A percentile compares a stretch with the other conserved stretches of the same genome.
Evolutionary conservation across 2,329 filamentous ascomycete species (phyloP).

Genomic region (Ophiostoma novo-ulmi): DNA sequence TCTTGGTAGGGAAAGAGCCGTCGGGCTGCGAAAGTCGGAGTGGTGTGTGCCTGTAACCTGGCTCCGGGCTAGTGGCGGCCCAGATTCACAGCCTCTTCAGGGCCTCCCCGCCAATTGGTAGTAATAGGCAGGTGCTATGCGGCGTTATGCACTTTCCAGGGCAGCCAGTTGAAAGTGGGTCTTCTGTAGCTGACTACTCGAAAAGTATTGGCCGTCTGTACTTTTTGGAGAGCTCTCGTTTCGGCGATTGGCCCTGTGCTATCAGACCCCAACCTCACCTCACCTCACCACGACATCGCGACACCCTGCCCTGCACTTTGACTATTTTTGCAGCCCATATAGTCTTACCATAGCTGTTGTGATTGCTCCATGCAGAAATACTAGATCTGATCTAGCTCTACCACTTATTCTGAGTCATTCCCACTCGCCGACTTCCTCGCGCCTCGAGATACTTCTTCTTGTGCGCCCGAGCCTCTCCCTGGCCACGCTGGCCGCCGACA

Average conservation of each 20-base stretch:
- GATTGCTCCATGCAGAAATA: background rate
- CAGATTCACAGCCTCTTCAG: background rate
- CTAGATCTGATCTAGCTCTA: background rate
- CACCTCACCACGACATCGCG: background rate
- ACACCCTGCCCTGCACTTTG: background rate
- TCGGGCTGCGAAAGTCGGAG: slow-evolving; percentile 5
- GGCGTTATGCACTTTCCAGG: background rate
- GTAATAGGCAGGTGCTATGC: background rate
- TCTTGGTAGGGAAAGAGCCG: background rate
- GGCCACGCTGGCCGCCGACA: slow-evolving; percentile 7
- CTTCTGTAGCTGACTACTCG: background rate
- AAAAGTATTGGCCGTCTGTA: background rate
- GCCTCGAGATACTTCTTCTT: background rate
- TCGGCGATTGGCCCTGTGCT: background rate
- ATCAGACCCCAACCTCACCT: background rate
- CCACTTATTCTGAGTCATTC: background rate
- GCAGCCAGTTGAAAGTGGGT: background rate
- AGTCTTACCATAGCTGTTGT: background rate
- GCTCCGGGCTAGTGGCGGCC: background rate
- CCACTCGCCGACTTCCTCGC: background rate
- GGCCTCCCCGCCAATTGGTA: background rate
- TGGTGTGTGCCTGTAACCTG: slow-evolving; percentile 4
- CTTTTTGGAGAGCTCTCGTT: slow-evolving; percentile 3
- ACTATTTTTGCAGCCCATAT: background rate
- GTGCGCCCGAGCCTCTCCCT: background rate